These are phyloP conservation scores for Ajuga reptans DNA, from an alignment of 305 asterid genomes.

Conservation along the genomic window DNA sequence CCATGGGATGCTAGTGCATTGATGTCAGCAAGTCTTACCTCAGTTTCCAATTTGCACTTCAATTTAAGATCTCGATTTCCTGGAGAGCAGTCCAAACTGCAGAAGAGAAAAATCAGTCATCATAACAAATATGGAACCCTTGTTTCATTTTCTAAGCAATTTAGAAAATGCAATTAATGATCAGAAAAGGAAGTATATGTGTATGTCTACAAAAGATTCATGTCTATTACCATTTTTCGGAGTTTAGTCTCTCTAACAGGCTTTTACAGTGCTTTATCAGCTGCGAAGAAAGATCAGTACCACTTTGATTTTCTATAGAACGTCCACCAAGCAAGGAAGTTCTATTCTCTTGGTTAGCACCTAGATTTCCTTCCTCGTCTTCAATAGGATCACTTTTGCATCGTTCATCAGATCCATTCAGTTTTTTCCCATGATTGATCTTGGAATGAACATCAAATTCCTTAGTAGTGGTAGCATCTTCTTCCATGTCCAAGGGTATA, in stretches of 20 bases:
- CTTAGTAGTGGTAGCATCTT: constrained; percentile 21
- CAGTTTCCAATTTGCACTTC: constrained; percentile 52
- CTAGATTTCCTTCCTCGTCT: constrained; percentile 26
- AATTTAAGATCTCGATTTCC: constrained; percentile 36
- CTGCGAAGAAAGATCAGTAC: constrained; percentile 30
- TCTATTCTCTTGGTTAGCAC: constrained; percentile 28
- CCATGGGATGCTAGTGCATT: constrained; percentile 64
- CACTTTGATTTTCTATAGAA: constrained; percentile 31
- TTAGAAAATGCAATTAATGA: too few relatives aligned
- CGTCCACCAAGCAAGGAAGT: constrained; percentile 29
- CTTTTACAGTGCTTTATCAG: constrained; percentile 52
- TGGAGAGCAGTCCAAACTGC: constrained; percentile 25
- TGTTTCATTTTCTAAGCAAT: not conserved
- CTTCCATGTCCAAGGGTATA: constrained; percentile 17
- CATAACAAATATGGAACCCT: not conserved
- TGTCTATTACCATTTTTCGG: constrained; percentile 45
- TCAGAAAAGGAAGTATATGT: too few relatives aligned
- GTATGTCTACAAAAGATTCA: not conserved
- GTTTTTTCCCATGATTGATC: constrained; percentile 18
- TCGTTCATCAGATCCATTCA: constrained; percentile 25
- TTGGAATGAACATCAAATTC: constrained; percentile 24
- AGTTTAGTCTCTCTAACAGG: constrained; percentile 55
- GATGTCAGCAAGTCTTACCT: constrained; percentile 69
- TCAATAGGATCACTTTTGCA: constrained; percentile 26
- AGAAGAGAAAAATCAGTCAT: constrained; percentile 22